Percentiles rank a stretch among this genome's conserved stretches.
Conservation (phyloP, 352 stramenopile genomes). For the Phytophthora parvispora region DNA sequence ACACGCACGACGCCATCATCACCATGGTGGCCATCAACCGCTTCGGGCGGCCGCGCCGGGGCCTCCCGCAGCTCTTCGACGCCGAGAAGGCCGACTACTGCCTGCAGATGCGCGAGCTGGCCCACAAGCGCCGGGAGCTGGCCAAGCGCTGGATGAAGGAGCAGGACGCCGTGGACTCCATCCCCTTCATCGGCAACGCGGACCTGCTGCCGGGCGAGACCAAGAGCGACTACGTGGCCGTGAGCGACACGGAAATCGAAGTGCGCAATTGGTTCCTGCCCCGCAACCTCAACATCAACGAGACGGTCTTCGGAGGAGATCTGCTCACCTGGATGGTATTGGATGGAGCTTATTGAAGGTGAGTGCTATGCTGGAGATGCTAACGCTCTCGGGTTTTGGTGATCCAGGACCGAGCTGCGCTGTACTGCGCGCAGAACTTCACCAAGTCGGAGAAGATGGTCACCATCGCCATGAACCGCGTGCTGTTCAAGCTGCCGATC, state of each 20-base stretch:
- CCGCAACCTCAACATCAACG: constrained; percentile 76
- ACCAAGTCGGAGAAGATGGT: constrained; percentile 83
- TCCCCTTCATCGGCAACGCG: constrained; percentile 42
- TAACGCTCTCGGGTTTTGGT: too few species aligned
- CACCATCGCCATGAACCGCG: constrained; percentile 81
- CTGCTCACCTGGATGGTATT: constrained; percentile 69
- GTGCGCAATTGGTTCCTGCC: constrained; percentile 80
- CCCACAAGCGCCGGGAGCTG: constrained; percentile 50
- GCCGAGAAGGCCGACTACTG: constrained; percentile 49
- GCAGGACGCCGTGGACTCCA: constrained; percentile 54
- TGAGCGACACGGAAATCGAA: constrained; percentile 74
- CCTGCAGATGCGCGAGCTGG: constrained; percentile 50
- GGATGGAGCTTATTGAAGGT: too few species aligned
- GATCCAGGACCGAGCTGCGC: constrained; percentile 61
- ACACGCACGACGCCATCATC: constrained; percentile 69
- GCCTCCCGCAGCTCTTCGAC: constrained; percentile 58
- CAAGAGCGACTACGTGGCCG: constrained; percentile 52
- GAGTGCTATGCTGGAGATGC: neutral
- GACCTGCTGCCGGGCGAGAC: constrained; percentile 45
- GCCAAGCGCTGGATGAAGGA: constrained; percentile 50
- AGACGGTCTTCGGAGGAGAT: constrained; percentile 78
- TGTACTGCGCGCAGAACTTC: constrained; percentile 80
- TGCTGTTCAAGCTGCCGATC: constrained; percentile 80
- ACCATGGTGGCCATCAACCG: constrained; percentile 76
- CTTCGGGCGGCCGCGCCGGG: constrained; percentile 47